phyloP scores from a whole-genome alignment of 371 early-diverging fungal species.

The Mucor piriformis region DNA sequence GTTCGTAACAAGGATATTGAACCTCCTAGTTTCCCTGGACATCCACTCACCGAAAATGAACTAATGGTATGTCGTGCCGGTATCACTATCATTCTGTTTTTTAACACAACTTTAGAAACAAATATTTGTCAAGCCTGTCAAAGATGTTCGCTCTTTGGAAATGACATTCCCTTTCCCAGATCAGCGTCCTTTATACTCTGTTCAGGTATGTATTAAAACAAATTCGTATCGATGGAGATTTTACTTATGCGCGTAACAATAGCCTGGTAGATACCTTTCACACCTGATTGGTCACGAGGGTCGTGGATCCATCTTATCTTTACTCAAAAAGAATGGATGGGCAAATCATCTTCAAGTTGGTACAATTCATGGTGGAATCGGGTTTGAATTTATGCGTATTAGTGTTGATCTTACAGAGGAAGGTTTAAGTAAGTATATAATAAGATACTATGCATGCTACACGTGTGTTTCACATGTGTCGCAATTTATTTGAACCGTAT shows the following conservation, averaged over 20 bases:
- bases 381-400: conserved; percentile 84
- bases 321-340: conserved; percentile 87
- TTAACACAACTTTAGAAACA: conserved; percentile 50
- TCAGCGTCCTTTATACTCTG: conserved; percentile 57
- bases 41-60: conserved; percentile 78
- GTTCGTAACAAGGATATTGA: conserved; percentile 74
- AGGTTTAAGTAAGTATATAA: conserved; percentile 64
- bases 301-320: conserved; percentile 83
- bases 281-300: conserved; percentile 87
- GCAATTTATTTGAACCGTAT: not conserved
- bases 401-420: conserved; percentile 77
- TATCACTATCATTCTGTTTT: not conserved
- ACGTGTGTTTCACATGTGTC: conserved; percentile 12
- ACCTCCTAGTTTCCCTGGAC: conserved; percentile 69
- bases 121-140: conserved; percentile 82
- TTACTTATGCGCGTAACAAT: not conserved
- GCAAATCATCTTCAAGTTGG: conserved; percentile 79
- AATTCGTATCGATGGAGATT: too few species aligned
- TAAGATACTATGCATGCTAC: not conserved
- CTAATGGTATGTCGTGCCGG: conserved; percentile 54
- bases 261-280: conserved; percentile 76
- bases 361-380: conserved; percentile 64
- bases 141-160: conserved; percentile 76
- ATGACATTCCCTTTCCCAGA: conserved; percentile 91
- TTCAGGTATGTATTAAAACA: conserved; percentile 41